These are phyloP conservation scores for Tolypocladium cylindrosporum DNA, from an alignment of 2,329 filamentous ascomycete genomes.

Conservation along the genomic window DNA sequence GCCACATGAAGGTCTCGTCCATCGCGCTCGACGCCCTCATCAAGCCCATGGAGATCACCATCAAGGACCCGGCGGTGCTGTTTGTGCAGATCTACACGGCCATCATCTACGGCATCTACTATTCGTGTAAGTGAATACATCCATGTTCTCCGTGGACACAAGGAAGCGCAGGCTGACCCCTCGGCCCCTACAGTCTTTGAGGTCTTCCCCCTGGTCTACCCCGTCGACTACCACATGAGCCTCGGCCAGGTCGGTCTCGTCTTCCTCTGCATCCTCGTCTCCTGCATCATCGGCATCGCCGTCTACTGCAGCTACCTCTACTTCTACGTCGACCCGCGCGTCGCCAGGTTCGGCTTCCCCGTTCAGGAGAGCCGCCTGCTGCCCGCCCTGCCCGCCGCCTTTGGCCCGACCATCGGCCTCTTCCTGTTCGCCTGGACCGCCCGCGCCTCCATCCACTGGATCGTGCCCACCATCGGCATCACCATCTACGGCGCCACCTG, in stretches of 20 bases:
- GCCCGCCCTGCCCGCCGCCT: slow-evolving; percentile 41
- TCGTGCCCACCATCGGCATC: slow-evolving; percentile 47
- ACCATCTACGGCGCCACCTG: slow-evolving; percentile 40
- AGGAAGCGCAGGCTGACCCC: neutral
- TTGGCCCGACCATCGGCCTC: slow-evolving; percentile 47
- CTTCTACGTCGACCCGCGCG: slow-evolving; percentile 40
- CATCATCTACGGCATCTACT: slow-evolving; percentile 53
- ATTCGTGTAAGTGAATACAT: slow-evolving; percentile 30
- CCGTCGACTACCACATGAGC: slow-evolving; percentile 48
- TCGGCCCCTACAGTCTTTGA: slow-evolving; percentile 37
- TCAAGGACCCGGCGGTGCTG: slow-evolving; percentile 51
- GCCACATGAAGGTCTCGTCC: slow-evolving; percentile 34
- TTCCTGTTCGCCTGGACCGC: slow-evolving; percentile 53
- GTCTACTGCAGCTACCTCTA: slow-evolving; percentile 41
- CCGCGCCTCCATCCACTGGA: slow-evolving; percentile 40
- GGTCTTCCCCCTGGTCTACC: slow-evolving; percentile 56
- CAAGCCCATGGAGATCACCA: slow-evolving; percentile 49
- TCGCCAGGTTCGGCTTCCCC: slow-evolving; percentile 36
- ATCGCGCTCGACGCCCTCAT: slow-evolving; percentile 47
- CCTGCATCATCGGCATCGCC: slow-evolving; percentile 40
- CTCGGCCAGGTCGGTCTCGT: slow-evolving; percentile 47
- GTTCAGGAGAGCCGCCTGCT: slow-evolving; percentile 43
- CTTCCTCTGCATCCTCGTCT: slow-evolving; percentile 50
- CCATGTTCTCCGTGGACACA: neutral
- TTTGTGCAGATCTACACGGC: slow-evolving; percentile 54